Conservation (phyloP, 192 early-diverging fungal species). For the Mortierella claussenii region DNA sequence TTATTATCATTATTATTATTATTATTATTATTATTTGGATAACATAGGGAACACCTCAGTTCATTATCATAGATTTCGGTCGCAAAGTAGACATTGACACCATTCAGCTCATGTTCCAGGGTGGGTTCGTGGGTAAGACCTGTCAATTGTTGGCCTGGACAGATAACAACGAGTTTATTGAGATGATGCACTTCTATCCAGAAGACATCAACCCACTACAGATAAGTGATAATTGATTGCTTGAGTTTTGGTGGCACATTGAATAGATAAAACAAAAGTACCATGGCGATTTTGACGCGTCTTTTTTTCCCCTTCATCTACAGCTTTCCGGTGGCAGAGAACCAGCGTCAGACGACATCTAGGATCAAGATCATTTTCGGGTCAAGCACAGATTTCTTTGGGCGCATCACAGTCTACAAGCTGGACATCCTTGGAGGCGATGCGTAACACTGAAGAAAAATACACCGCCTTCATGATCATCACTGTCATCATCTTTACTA, state of each 20-base stretch:
- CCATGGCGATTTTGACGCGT: no score
- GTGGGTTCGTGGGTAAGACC: constrained; percentile 86
- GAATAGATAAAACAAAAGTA: constrained; percentile 8
- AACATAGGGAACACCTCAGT: constrained; percentile 77
- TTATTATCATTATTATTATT: not conserved
- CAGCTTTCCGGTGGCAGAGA: constrained; percentile 51
- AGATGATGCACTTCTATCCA: constrained; percentile 70
- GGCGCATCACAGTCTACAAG: constrained; percentile 82
- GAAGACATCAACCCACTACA: constrained; percentile 79
- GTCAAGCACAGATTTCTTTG: constrained; percentile 87
- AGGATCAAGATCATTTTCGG: constrained; percentile 73
- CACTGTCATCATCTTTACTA: not conserved
- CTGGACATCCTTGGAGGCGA: constrained; percentile 70
- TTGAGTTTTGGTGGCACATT: not conserved
- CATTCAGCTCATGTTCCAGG: constrained; percentile 82
- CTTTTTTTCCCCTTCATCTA: constrained; percentile 4
- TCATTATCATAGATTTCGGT: constrained; percentile 76
- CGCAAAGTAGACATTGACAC: constrained; percentile 50
- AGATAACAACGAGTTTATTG: constrained; percentile 49
- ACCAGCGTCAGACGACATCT: constrained; percentile 7
- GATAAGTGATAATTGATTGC: constrained; percentile 36
- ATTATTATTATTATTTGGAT: not conserved
- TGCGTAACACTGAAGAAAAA: constrained; percentile 8
- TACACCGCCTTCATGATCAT: not conserved
- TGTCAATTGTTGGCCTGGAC: constrained; percentile 63